Evolutionary conservation across 2,329 filamentous ascomycete species (phyloP), one percentile per base, ranked within the genome.

Genomic region (Fusarium domesticum): DNA sequence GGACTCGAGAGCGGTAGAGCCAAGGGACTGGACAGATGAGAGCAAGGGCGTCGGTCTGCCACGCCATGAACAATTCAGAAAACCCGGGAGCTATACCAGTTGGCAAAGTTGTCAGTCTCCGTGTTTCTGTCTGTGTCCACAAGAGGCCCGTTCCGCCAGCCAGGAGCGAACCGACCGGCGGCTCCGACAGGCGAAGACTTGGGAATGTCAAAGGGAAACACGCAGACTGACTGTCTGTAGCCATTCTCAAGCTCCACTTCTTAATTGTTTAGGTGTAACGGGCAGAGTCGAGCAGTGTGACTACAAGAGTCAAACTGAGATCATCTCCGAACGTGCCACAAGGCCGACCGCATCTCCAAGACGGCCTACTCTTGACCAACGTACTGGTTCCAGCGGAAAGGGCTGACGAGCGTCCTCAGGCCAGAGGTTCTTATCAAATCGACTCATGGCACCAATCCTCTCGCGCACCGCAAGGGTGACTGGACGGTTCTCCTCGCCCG

Each of bases 371-470:
- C 39, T 58, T 67, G 75, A 72, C 75, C 77, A 75, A 67, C 71
- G 74, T 76, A 64, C 71, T 60, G 61, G 64, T 73, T 79, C 85
- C 85, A 84, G 84, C 73, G 76, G 74, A 68, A 68, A 70, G 70
- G 67, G 77, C 82, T 80, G 85, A 89, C 84, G 85, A 87, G 86
- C 77, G 84, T 73, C 80, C 78, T 81, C 83, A 67, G 73, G 50
- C 72, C 70, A 77, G 79, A 85, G 79, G 79, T 72, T 86, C 85
- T 89, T 85, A 85, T 79, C 84, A 66, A 72, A 77, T 73, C 64
- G 78, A 81, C 85, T 88, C 85, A 89, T 89, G 81, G 84, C 74
- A 73, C 72, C 72, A 69, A 66, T 72, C 76, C 71, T 74, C 76
- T 82, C 72, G 70, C 75, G 67, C 75, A 73, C 68, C 68, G 55